Evolutionary conservation across 1,139 yeast species (phyloP).

Genomic region (Suhomyces guaymorum): DNA sequence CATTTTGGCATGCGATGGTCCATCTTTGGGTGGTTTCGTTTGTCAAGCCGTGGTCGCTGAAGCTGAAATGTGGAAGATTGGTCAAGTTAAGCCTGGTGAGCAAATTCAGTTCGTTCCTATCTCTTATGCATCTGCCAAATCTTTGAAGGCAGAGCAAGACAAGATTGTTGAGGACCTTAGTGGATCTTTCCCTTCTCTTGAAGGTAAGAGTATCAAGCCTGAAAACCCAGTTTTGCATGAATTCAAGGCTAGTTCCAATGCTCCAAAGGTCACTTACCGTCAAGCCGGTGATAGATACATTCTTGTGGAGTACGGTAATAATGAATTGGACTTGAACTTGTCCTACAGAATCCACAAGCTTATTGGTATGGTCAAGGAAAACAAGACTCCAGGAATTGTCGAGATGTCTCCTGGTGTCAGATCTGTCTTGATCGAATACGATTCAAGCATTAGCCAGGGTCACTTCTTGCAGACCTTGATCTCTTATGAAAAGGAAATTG

Average conservation of each 20-base stretch:
- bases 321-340: constrained; percentile 78
- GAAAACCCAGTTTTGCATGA: constrained; percentile 64
- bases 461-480: constrained; percentile 62
- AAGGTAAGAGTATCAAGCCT: constrained; percentile 36
- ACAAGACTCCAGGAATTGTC: constrained; percentile 73
- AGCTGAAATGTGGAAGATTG: constrained; percentile 98
- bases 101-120: constrained; percentile 77
- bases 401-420: constrained; percentile 98
- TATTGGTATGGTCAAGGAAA: constrained; percentile 66
- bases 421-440: constrained; percentile 84
- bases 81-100: constrained; percentile 96
- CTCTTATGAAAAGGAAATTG: constrained; percentile 73
- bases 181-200: constrained; percentile 43
- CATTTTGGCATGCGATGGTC: constrained; percentile 94
- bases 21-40: constrained; percentile 95
- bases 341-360: constrained; percentile 83
- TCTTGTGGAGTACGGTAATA: constrained; percentile 89
- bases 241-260: constrained; percentile 46
- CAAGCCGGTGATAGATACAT: constrained; percentile 97
- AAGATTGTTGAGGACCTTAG: constrained; percentile 44
- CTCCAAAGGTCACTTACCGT: constrained; percentile 80
- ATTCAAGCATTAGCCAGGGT: constrained; percentile 63
- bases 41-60: constrained; percentile 95
- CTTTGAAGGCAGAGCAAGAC: constrained; percentile 63
- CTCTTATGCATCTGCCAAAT: constrained; percentile 64